Percentiles rank a stretch among this genome's conserved stretches.
These are phyloP conservation scores for Phytophthora sojae DNA, from an alignment of 352 stramenopile genomes.

Conservation along the genomic window DNA sequence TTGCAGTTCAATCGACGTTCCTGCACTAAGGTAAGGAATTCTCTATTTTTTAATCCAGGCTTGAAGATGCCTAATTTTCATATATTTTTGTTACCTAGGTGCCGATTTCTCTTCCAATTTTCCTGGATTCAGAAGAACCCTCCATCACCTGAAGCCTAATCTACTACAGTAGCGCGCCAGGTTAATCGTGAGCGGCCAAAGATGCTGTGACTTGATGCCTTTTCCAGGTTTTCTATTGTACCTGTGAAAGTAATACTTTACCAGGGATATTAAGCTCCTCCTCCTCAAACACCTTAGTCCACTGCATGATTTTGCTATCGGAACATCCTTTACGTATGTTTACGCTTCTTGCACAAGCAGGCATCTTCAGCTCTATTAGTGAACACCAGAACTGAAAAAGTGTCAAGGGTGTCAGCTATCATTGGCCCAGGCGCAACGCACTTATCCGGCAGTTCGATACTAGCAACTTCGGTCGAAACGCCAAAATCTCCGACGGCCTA, in stretches of 20 bases:
- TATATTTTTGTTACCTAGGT: slow-evolving; percentile 2
- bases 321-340: no score
- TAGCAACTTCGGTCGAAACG: slow-evolving; percentile 2
- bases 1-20: slow-evolving; percentile 11
- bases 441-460: neutral
- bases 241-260: neutral
- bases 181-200: neutral
- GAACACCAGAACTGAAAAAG: neutral
- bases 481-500: neutral
- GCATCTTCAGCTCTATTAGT: no score
- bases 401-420: neutral
- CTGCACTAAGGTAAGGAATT: slow-evolving; percentile 17
- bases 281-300: no score
- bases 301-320: no score
- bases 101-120: slow-evolving; percentile 22
- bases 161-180: neutral
- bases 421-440: neutral
- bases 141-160: neutral
- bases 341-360: no score
- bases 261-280: no score
- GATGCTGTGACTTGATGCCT: no score
- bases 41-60: neutral
- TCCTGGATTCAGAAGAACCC: slow-evolving; percentile 4
- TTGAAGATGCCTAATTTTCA: neutral
- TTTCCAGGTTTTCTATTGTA: neutral